A percentile compares a stretch with the other conserved stretches of the same genome.
Evolutionary conservation across 495 filamentous ascomycete species (phyloP).

Genomic region (Massariosphaeria phaeospora): DNA sequence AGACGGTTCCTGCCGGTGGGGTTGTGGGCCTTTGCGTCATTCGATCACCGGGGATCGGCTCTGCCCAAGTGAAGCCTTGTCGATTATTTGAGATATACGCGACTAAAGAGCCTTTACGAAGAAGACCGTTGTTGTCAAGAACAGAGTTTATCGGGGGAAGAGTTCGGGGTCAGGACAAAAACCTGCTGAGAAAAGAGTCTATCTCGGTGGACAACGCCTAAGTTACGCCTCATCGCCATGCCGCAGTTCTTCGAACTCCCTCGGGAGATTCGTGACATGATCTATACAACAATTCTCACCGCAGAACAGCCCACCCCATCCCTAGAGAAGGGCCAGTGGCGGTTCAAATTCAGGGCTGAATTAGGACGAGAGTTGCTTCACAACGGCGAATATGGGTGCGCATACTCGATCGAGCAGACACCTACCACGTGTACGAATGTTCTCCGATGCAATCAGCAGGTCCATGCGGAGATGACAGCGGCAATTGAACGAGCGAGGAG

Average conservation of each 20-base stretch:
- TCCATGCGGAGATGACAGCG: constrained; percentile 19
- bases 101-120: too few relatives aligned
- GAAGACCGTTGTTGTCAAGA: too few relatives aligned
- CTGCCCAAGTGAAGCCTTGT: too few relatives aligned
- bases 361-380: constrained; percentile 7
- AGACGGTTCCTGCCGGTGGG: too few relatives aligned
- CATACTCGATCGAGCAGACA: constrained; percentile 6
- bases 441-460: constrained; percentile 20
- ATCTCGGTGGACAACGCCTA: too few relatives aligned
- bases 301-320: constrained; percentile 11
- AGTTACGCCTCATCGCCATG: constrained; percentile 18
- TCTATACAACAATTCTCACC: constrained; percentile 20
- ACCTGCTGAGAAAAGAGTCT: too few relatives aligned
- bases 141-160: too few relatives aligned
- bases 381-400: constrained; percentile 20
- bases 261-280: constrained; percentile 28
- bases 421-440: constrained; percentile 22
- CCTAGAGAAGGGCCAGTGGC: constrained; percentile 15
- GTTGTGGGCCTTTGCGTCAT: too few relatives aligned
- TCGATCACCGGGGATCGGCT: too few relatives aligned
- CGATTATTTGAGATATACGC: too few relatives aligned
- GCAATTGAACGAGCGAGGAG: constrained; percentile 1
- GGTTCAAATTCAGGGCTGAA: constrained; percentile 11
- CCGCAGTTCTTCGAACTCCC: constrained; percentile 22
- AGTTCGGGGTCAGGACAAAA: too few relatives aligned